These are phyloP conservation scores for Diplosphaera chodatii DNA, from an alignment of 139 green algal species.

Conservation along the genomic window DNA sequence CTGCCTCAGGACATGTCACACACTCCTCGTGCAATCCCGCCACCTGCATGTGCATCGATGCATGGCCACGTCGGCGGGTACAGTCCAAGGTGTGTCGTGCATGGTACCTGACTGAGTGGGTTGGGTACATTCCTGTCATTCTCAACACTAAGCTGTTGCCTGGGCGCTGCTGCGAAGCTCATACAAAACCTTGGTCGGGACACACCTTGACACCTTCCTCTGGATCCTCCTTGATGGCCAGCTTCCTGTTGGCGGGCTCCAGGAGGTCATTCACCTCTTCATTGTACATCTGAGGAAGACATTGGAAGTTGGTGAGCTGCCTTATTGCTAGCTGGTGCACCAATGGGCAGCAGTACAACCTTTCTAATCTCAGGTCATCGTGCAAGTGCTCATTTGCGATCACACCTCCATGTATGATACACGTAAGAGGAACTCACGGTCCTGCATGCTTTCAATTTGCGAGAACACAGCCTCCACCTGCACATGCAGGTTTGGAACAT, in stretches of 20 bases:
- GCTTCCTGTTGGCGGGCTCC: conserved; percentile 61
- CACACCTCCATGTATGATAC: conserved; percentile 96
- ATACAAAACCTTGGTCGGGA: no score
- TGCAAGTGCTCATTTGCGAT: no score
- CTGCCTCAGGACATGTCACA: conserved; percentile 70
- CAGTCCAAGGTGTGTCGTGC: no score
- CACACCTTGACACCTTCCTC: conserved; percentile 44
- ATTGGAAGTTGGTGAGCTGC: no score
- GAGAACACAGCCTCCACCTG: conserved; percentile 61
- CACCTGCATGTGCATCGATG: conserved; percentile 60
- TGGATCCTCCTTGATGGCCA: conserved; percentile 78
- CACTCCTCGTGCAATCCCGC: conserved; percentile 90
- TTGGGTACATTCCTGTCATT: no score
- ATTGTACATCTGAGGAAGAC: conserved; percentile 86
- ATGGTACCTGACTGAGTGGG: no score
- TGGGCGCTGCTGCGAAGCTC: no score
- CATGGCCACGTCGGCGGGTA: no score
- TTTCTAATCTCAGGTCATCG: no score
- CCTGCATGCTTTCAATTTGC: conserved; percentile 47
- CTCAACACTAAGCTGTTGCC: no score
- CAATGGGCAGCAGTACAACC: no score
- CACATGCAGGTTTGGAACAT: conserved; percentile 21
- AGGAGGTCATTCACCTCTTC: conserved; percentile 96
- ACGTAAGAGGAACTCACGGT: conserved; percentile 87
- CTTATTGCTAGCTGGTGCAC: no score